These are phyloP conservation scores for Scenedesmus sp. DNA, from an alignment of 163 green algal genomes.

Conservation along the genomic window DNA sequence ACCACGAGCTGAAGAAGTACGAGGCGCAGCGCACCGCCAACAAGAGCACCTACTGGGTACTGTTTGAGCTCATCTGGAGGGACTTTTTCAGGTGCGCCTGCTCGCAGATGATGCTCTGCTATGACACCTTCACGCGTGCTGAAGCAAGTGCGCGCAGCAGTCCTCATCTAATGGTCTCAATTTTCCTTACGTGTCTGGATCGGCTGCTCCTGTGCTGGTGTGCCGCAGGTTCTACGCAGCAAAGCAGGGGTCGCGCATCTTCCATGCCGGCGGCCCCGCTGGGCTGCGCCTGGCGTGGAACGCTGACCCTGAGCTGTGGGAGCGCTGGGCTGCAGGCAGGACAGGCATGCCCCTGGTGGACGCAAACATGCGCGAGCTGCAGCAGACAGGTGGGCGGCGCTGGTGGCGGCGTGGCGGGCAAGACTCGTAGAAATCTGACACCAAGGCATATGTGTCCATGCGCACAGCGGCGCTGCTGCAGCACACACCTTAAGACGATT, in stretches of 20 bases:
- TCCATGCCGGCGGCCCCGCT: constrained; percentile 75
- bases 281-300: constrained; percentile 73
- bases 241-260: constrained; percentile 93
- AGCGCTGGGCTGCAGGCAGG: constrained; percentile 81
- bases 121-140: no score
- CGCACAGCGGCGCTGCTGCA: no score
- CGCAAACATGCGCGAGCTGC: constrained; percentile 98
- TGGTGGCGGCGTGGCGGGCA: not conserved
- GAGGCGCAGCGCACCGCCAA: constrained; percentile 74
- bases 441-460: no score
- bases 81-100: constrained; percentile 90
- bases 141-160: not conserved
- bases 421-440: no score
- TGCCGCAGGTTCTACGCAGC: constrained; percentile 84
- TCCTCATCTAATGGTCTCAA: no score
- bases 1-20: constrained; percentile 82
- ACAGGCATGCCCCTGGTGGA: constrained; percentile 96
- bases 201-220: not conserved
- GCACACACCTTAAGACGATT: no score
- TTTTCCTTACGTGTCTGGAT: no score
- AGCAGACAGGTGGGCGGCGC: constrained; percentile 74
- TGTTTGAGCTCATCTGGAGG: constrained; percentile 97
- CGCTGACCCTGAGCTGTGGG: constrained; percentile 73
- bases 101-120: no score
- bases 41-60: constrained; percentile 88